Conservation (phyloP, 2,329 filamentous ascomycete genomes). For the Triangularia verruculosa region DNA sequence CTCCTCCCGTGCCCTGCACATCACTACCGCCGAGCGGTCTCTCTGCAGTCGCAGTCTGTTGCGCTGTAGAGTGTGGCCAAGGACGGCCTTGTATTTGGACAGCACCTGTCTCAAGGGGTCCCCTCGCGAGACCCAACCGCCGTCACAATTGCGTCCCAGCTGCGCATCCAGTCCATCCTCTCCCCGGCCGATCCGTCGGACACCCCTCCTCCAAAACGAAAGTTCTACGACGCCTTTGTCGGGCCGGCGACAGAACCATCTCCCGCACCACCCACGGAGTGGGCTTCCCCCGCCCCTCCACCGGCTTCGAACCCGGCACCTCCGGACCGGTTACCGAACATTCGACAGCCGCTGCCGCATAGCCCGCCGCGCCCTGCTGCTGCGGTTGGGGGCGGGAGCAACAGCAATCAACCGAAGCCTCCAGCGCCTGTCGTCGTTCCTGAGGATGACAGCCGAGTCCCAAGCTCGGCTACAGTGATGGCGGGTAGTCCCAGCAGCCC, state of each 20-base stretch:
- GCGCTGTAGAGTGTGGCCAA: conserved; percentile 26
- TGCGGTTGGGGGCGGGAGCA: conserved; percentile 17
- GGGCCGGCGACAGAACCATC: conserved; percentile 30
- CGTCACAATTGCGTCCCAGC: conserved; percentile 50
- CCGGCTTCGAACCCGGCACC: conserved; percentile 18
- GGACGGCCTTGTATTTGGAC: conserved; percentile 23
- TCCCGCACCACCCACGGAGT: conserved; percentile 30
- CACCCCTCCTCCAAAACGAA: conserved; percentile 37
- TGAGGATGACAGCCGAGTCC: conserved; percentile 27
- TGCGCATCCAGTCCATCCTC: conserved; percentile 51
- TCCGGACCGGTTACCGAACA: conserved; percentile 20
- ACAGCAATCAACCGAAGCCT: conserved; percentile 18
- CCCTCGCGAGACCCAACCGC: conserved; percentile 38
- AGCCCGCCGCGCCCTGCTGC: conserved; percentile 25
- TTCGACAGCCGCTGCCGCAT: conserved; percentile 28
- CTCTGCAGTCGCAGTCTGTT: conserved; percentile 20
- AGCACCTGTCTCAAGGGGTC: conserved; percentile 31
- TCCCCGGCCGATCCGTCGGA: conserved; percentile 44
- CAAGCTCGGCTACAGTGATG: conserved; percentile 32
- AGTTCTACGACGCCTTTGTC: conserved; percentile 36
- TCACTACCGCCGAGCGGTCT: conserved; percentile 25
- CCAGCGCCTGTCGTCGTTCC: conserved; percentile 2
- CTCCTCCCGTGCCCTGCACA: conserved; percentile 21
- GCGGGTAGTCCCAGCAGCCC: conserved; percentile 31
- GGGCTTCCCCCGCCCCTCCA: conserved; percentile 20